Conservation (phyloP, 352 stramenopile genomes). For the Elongisporangium senticosum region DNA sequence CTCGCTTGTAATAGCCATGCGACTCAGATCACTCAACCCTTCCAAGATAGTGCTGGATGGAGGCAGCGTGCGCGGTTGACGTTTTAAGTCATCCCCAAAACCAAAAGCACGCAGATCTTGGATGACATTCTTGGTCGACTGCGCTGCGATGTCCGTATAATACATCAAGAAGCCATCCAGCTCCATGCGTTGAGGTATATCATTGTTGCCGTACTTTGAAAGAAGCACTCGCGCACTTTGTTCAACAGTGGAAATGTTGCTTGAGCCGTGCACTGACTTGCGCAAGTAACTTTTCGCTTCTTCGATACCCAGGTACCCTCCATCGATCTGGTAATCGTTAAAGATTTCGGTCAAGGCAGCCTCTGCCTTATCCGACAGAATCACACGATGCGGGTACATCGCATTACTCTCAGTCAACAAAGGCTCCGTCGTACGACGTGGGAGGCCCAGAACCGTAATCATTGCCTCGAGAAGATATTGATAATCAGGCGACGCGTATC, state of each 20-base stretch:
- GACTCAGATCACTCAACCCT: slow-evolving; percentile 51
- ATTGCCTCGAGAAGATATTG: slow-evolving; percentile 87
- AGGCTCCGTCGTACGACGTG: slow-evolving; percentile 51
- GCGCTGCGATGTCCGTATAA: slow-evolving; percentile 74
- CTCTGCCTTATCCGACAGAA: slow-evolving; percentile 68
- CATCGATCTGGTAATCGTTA: slow-evolving; percentile 48
- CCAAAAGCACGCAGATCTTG: slow-evolving; percentile 76
- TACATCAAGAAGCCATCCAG: slow-evolving; percentile 76
- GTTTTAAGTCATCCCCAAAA: slow-evolving; percentile 77
- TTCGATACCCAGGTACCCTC: slow-evolving; percentile 32
- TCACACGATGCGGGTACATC: slow-evolving; percentile 65
- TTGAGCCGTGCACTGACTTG: slow-evolving; percentile 56
- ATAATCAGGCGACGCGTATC: slow-evolving; percentile 79
- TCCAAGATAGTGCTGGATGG: slow-evolving; percentile 39
- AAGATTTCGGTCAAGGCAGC: slow-evolving; percentile 73
- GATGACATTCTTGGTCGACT: slow-evolving; percentile 71
- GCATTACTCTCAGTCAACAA: slow-evolving; percentile 59
- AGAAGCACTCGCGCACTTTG: slow-evolving; percentile 66
- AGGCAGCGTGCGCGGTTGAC: slow-evolving; percentile 24
- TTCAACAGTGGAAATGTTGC: slow-evolving; percentile 36
- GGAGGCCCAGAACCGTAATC: slow-evolving; percentile 76
- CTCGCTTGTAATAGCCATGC: slow-evolving; percentile 58
- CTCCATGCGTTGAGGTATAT: slow-evolving; percentile 36
- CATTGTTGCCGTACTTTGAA: slow-evolving; percentile 62
- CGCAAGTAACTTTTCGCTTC: slow-evolving; percentile 69